phyloP scores from a whole-genome alignment of 257 asterid genomes.

The Thymus quinquecostatus region DNA sequence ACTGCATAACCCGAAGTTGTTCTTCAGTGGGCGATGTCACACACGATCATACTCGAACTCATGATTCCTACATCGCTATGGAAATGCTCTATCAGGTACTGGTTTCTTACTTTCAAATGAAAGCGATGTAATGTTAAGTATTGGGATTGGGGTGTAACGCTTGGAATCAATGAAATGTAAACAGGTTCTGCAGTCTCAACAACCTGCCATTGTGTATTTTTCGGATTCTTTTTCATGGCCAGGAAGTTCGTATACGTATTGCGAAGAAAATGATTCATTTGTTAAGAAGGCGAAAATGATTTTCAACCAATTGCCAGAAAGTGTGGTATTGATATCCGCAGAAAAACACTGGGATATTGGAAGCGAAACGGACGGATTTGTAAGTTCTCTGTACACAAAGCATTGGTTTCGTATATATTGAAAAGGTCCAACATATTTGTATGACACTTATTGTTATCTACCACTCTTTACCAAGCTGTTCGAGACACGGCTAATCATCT shows the following conservation, averaged over 20 bases:
- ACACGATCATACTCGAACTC: slow-evolving; percentile 57
- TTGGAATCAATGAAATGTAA: too few relatives aligned
- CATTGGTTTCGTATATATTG: too few relatives aligned
- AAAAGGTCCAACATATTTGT: too few relatives aligned
- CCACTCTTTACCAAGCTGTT: too few relatives aligned
- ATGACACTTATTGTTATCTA: too few relatives aligned
- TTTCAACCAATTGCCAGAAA: neutral
- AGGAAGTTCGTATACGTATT: too few relatives aligned
- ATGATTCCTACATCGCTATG: slow-evolving; percentile 62
- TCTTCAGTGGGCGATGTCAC: slow-evolving; percentile 54
- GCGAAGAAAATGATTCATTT: neutral
- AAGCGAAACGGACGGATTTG: too few relatives aligned
- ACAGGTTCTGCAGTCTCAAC: slow-evolving; percentile 51
- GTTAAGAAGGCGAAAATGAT: slow-evolving; percentile 8
- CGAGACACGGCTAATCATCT: too few relatives aligned
- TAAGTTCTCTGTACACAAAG: too few relatives aligned
- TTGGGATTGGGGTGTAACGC: neutral
- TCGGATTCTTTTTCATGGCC: slow-evolving; percentile 52
- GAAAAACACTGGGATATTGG: too few relatives aligned
- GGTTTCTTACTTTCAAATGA: neutral
- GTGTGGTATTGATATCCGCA: neutral
- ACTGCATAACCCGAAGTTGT: neutral
- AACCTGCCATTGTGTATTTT: slow-evolving; percentile 72
- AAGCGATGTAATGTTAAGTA: neutral
- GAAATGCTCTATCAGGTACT: slow-evolving; percentile 66